Evolutionary conservation across 768 basidiomycete genomes (phyloP), one percentile per base, ranked within the genome.

Genomic region (Pisolithus microcarpus): DNA sequence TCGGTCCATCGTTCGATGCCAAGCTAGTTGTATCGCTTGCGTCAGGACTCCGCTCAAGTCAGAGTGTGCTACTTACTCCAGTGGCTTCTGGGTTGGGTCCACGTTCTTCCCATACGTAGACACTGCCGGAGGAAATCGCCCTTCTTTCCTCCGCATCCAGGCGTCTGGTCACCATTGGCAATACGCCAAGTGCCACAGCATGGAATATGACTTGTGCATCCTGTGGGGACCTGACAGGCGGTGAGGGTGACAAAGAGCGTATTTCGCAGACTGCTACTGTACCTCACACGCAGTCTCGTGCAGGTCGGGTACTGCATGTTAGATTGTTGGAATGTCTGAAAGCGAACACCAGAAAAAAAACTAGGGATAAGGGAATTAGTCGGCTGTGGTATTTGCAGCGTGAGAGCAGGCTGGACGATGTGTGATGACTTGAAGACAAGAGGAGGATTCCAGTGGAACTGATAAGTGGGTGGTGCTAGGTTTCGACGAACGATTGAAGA

Each of bases 1-100:
- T 88, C 87, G 26, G 87, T 89, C 87, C 87, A 89, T 49, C 87
- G 76, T 61, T 88, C 85, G 34, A 89, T 86, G 39, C 84, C 85
- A 52, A 85, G 74, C 84, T 86, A 57, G 54, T 11, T 52, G 49
- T 45, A 43, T 46, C 2, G 23, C 19, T n/a, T 48, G 43, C 30
- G 49, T 50, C 53, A 39, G 37, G 18, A 40, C 50, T 43, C 21
- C 18, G 23, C 38, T 18, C 36, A 50, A 43, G 48, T 11, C 34
- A 50, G 45, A 36, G 16, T 7, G 31, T n/a, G 36, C 38, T 37
- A 69, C 78, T 61, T 61, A 87, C 83, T 53, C 84, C 84, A 43
- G 79, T 80, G 26, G 80, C 74, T 54, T 85, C 86, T 46, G 80
- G 66, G 54, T 78, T 80, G 13, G 83, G 75, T 5, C 82, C 81